Percentiles rank a stretch among this genome's conserved stretches.
These are phyloP conservation scores for Lathyrus oleraceus DNA, from an alignment of 306 rosid genomes.

Conservation along the genomic window DNA sequence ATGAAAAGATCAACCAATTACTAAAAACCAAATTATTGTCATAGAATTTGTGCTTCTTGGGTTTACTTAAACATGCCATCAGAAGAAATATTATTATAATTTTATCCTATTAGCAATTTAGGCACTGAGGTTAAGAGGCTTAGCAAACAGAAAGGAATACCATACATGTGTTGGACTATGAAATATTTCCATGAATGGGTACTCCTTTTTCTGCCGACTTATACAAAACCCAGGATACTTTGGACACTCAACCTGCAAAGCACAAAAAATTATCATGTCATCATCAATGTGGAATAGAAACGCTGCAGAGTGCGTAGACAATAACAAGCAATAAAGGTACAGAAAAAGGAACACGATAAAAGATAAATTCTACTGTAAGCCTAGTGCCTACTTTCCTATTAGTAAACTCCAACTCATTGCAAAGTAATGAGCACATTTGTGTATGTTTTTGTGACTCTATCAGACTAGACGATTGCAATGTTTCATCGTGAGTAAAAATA, in stretches of 20 bases:
- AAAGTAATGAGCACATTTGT: slow-evolving; percentile 3
- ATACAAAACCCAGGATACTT: slow-evolving; percentile 94
- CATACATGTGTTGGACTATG: slow-evolving; percentile 77
- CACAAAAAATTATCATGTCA: slow-evolving; percentile 23
- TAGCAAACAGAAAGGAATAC: slow-evolving; percentile 26
- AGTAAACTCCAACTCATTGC: slow-evolving; percentile 21
- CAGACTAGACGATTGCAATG: background rate
- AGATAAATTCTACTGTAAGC: background rate
- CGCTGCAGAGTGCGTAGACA: background rate
- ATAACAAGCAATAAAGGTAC: background rate
- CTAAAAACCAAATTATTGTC: background rate
- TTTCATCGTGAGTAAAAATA: background rate
- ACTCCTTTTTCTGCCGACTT: slow-evolving; percentile 83
- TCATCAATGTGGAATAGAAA: background rate
- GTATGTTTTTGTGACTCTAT: slow-evolving; percentile 12
- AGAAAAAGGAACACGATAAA: background rate
- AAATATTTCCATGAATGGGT: slow-evolving; percentile 86
- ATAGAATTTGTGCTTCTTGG: background rate
- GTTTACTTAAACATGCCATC: slow-evolving; percentile 18
- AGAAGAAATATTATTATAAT: slow-evolving; percentile 20
- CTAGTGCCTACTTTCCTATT: background rate
- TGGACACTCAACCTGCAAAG: slow-evolving; percentile 93
- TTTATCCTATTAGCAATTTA: background rate
- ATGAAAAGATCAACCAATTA: slow-evolving; percentile 10
- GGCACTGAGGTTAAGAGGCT: slow-evolving; percentile 11